These are phyloP conservation scores for Guadua angustifolia DNA, from an alignment of 176 grass and related monocot species.

Conservation along the genomic window DNA sequence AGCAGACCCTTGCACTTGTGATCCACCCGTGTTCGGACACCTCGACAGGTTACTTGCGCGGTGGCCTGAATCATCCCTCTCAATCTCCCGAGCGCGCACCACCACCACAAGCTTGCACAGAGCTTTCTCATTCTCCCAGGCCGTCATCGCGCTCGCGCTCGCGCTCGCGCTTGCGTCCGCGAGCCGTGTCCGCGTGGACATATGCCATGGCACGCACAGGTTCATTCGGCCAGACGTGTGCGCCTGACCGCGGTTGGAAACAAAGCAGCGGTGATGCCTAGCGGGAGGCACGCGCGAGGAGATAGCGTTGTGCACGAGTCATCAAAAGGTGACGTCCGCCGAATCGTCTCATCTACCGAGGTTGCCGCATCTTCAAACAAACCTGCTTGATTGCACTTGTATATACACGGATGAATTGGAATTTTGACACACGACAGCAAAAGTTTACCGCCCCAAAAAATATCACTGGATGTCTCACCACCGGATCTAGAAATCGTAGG, in stretches of 20 bases:
- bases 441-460: not conserved
- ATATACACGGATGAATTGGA: not conserved
- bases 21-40: not conserved
- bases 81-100: not conserved
- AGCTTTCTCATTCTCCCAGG: too few relatives aligned
- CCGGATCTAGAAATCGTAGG: not conserved
- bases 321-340: not conserved
- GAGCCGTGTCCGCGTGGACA: conserved; percentile 6
- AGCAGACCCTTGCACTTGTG: too few relatives aligned
- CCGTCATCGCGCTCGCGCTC: not conserved
- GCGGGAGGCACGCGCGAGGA: not conserved
- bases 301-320: not conserved
- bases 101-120: not conserved
- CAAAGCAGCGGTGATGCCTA: too few relatives aligned
- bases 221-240: not conserved
- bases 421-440: not conserved
- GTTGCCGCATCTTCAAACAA: not conserved
- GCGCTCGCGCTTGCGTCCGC: too few relatives aligned
- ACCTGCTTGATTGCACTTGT: not conserved
- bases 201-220: not conserved
- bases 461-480: too few relatives aligned
- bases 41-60: conserved; percentile 1
- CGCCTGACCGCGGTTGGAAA: not conserved
- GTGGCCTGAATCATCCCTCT: not conserved
- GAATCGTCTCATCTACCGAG: not conserved